These are phyloP conservation scores for Penium margaritaceum DNA, from an alignment of 139 green algal genomes.

Conservation along the genomic window DNA sequence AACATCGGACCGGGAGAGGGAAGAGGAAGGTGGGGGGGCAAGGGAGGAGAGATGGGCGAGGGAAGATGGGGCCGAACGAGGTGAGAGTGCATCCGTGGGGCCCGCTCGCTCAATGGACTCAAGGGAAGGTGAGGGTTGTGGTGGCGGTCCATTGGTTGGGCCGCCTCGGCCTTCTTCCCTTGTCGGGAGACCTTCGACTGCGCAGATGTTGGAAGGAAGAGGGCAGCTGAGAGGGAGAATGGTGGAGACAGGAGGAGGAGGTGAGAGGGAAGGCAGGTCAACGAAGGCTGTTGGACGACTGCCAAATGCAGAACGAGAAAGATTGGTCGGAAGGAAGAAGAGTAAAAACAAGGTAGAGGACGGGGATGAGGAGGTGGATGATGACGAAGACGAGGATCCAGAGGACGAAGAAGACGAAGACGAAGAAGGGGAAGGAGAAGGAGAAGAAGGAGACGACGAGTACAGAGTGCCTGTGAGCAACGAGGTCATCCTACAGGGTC, in stretches of 20 bases:
- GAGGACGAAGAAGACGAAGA: slow-evolving; percentile 32
- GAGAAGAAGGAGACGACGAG: slow-evolving; percentile 31
- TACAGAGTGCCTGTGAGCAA: slow-evolving; percentile 43
- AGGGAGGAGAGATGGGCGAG: slow-evolving; percentile 1
- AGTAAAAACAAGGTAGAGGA: background rate
- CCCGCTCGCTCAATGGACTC: no score
- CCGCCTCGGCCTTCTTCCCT: no score
- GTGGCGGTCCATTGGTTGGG: no score
- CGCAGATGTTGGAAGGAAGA: no score
- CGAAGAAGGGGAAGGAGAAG: slow-evolving; percentile 31
- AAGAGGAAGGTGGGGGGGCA: slow-evolving; percentile 8
- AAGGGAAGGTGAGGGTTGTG: no score
- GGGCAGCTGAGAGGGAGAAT: no score
- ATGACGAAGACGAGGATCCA: slow-evolving; percentile 32
- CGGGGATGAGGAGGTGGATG: slow-evolving; percentile 5
- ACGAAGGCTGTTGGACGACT: background rate
- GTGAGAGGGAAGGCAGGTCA: background rate
- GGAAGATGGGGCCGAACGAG: background rate
- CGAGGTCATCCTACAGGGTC: slow-evolving; percentile 36
- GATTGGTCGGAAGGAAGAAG: background rate
- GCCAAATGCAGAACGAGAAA: background rate
- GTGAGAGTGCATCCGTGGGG: no score
- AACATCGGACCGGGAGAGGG: background rate
- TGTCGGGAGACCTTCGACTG: no score
- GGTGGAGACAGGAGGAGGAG: background rate